These are phyloP conservation scores for Coriolopsis trogii DNA, from an alignment of 1,284 basidiomycete species.

Conservation along the genomic window DNA sequence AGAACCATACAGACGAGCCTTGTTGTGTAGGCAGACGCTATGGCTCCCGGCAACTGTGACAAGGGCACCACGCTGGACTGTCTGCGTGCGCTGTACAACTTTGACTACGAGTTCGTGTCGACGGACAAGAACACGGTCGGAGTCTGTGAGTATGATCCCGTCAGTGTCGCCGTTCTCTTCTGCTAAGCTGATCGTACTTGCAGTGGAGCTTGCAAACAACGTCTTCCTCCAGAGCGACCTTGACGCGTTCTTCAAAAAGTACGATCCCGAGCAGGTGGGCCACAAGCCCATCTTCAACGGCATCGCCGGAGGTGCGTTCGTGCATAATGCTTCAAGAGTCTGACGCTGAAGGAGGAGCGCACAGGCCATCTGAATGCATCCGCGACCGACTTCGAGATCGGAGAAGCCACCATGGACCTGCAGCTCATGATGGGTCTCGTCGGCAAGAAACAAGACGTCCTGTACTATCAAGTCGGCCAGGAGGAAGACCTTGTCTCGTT, in stretches of 20 bases:
- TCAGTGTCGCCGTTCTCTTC: constrained; percentile 35
- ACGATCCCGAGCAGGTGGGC: constrained; percentile 36
- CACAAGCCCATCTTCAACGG: constrained; percentile 25
- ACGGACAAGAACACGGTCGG: constrained; percentile 50
- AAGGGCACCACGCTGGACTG: constrained; percentile 54
- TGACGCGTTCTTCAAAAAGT: constrained; percentile 43
- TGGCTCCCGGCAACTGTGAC: constrained; percentile 33
- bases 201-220: constrained; percentile 1
- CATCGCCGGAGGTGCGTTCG: constrained; percentile 48
- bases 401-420: constrained; percentile 46
- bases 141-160: constrained; percentile 36
- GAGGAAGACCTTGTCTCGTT: too few relatives aligned
- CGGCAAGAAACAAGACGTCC: constrained; percentile 36
- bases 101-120: constrained; percentile 47
- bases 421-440: constrained; percentile 20
- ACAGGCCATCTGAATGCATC: neutral
- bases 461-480: constrained; percentile 51
- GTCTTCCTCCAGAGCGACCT: constrained; percentile 35
- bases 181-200: neutral
- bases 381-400: constrained; percentile 26
- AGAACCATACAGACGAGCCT: neutral
- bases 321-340: neutral
- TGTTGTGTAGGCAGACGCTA: neutral
- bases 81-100: constrained; percentile 54
- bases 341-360: too few relatives aligned